Conservation (phyloP, 306 rosid genomes). For the Pyrus bretschneideri region DNA sequence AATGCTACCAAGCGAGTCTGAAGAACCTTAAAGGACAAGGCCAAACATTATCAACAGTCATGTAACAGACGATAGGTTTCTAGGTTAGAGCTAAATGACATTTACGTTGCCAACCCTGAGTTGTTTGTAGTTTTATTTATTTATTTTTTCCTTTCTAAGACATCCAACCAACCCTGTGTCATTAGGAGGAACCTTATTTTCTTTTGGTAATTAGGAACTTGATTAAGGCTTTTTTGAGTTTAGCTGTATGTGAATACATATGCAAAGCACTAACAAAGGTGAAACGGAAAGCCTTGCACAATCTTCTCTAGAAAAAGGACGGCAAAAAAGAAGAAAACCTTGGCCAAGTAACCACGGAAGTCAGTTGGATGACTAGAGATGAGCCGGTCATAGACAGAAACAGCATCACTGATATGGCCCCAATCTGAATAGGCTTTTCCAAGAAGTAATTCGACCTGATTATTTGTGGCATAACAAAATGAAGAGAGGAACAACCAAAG, state of each 20-base stretch:
- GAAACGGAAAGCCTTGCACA: not conserved
- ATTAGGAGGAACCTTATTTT: not conserved
- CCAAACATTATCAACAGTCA: not conserved
- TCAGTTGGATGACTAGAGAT: constrained; percentile 67
- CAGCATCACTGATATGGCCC: constrained; percentile 90
- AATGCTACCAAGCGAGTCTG: not conserved
- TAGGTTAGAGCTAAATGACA: not conserved
- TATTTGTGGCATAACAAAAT: constrained; percentile 5
- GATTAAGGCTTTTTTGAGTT: not conserved
- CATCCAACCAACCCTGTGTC: not conserved
- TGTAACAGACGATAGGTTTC: not conserved
- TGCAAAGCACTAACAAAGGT: not conserved
- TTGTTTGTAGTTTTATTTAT: no score
- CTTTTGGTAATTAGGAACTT: not conserved
- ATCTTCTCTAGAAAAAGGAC: not conserved
- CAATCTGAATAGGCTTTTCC: constrained; percentile 93
- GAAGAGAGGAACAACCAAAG: not conserved
- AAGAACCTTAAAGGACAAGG: not conserved
- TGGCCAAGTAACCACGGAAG: constrained; percentile 94
- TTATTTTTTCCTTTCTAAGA: not conserved
- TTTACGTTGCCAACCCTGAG: not conserved
- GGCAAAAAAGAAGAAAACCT: constrained; percentile 35
- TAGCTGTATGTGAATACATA: not conserved
- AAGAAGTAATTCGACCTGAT: constrained; percentile 90
- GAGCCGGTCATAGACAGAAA: constrained; percentile 75